These are phyloP conservation scores for Mycena rosella DNA, from an alignment of 768 basidiomycete species.

Conservation along the genomic window DNA sequence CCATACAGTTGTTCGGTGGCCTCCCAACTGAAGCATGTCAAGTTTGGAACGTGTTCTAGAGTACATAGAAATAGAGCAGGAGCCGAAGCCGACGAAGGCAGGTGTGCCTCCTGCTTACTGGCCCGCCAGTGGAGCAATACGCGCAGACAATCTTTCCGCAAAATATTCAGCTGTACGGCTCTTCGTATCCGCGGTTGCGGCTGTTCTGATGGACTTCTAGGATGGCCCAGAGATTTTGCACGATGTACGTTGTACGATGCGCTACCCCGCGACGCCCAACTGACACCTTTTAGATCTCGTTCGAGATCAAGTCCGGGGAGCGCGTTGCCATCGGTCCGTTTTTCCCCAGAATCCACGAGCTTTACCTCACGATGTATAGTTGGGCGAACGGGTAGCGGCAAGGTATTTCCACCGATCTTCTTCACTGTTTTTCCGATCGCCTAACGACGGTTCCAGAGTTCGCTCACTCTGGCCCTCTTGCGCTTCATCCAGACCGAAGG, in stretches of 20 bases:
- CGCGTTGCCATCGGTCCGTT: constrained; percentile 66
- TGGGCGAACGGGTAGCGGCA: constrained; percentile 71
- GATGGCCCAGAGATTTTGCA: constrained; percentile 72
- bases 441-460: constrained; percentile 49
- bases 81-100: constrained; percentile 50
- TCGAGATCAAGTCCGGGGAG: constrained; percentile 63
- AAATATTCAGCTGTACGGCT: constrained; percentile 51
- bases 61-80: constrained; percentile 70
- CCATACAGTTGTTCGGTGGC: neutral
- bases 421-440: neutral
- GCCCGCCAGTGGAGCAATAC: constrained; percentile 69
- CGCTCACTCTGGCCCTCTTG: constrained; percentile 65
- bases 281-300: constrained; percentile 15
- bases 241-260: constrained; percentile 56
- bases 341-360: neutral
- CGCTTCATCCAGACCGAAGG: constrained; percentile 68
- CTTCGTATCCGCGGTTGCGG: neutral
- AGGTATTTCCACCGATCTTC: constrained; percentile 44
- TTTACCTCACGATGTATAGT: constrained; percentile 45
- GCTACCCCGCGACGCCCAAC: neutral
- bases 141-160: constrained; percentile 65
- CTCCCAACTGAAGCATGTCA: neutral
- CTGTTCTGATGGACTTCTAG: constrained; percentile 7
- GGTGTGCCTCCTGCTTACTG: constrained; percentile 71
- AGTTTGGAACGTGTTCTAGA: constrained; percentile 65